A percentile compares a stretch with the other conserved stretches of the same genome.
Evolutionary conservation across 2,329 filamentous ascomycete species (phyloP).

Genomic region (Colletotrichum tropicale): DNA sequence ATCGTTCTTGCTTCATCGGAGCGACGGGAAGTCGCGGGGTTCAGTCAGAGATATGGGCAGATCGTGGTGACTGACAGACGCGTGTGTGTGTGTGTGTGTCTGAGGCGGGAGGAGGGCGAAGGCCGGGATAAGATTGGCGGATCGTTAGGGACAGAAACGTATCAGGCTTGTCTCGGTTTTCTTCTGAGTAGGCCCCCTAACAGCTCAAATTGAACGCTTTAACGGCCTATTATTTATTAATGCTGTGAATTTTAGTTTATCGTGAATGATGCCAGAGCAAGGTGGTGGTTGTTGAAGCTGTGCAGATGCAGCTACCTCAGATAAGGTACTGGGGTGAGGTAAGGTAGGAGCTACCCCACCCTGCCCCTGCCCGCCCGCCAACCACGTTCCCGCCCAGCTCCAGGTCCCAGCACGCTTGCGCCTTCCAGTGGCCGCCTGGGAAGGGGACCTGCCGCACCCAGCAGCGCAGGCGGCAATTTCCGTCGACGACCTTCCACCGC

Average conservation of each 20-base stretch:
- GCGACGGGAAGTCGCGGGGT: not conserved
- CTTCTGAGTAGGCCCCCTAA: not conserved
- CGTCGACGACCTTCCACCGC: constrained; percentile 11
- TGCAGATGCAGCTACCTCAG: not conserved
- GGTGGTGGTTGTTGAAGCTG: not conserved
- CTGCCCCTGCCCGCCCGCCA: not conserved
- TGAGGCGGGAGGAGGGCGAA: not conserved
- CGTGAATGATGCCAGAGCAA: not conserved
- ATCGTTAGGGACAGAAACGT: not conserved
- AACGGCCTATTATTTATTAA: not conserved
- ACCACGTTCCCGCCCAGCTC: not conserved
- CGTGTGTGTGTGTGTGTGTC: not conserved
- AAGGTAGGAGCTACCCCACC: not conserved
- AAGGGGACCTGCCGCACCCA: not conserved
- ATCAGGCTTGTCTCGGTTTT: not conserved
- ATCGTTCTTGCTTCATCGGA: not conserved
- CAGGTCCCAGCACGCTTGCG: not conserved
- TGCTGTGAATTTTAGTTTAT: not conserved
- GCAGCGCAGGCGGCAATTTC: constrained; percentile 9
- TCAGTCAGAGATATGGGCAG: not conserved
- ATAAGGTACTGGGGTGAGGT: not conserved
- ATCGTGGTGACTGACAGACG: not conserved
- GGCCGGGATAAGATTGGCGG: not conserved
- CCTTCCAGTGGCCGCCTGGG: not conserved
- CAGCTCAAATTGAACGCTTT: not conserved